A percentile compares a stretch with the other conserved stretches of the same genome.
Evolutionary conservation across 371 early-diverging fungal species (phyloP).

Genomic region (Funneliformis caledonium): DNA sequence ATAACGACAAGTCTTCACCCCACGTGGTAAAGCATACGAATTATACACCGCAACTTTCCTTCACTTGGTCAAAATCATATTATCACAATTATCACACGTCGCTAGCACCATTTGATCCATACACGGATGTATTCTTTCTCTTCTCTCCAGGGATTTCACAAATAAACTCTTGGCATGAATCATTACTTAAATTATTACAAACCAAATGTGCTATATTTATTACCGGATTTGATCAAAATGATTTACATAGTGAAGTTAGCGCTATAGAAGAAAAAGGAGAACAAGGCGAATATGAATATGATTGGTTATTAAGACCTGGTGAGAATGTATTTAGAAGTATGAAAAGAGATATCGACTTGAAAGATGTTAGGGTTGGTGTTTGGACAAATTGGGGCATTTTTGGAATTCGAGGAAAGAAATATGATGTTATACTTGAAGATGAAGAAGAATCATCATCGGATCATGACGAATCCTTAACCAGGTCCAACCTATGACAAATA

Average conservation of each 20-base stretch:
- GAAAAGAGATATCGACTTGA: conserved; percentile 76
- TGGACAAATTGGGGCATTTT: conserved; percentile 85
- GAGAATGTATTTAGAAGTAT: conserved; percentile 74
- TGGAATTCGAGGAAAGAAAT: conserved; percentile 83
- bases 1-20: conserved; percentile 20
- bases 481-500: conserved; percentile 16
- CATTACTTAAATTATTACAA: conserved; percentile 70
- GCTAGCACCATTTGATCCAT: conserved; percentile 76
- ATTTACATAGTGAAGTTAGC: conserved; percentile 66
- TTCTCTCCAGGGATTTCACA: conserved; percentile 80
- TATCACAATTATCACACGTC: conserved; percentile 55
- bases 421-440: conserved; percentile 65
- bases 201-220: conserved; percentile 84
- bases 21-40: conserved; percentile 42
- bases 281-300: conserved; percentile 61
- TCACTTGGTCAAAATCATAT: conserved; percentile 55
- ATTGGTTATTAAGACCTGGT: conserved; percentile 78
- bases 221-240: conserved; percentile 77
- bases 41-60: conserved; percentile 55
- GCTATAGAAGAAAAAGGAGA: conserved; percentile 64
- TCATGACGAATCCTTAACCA: conserved; percentile 10
- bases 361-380: conserved; percentile 74
- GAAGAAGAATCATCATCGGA: not conserved
- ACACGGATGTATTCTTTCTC: conserved; percentile 79
- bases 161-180: conserved; percentile 72